Base-by-base conservation (phyloP, 2,329 filamentous ascomycete species). In the Pseudogymnoascus sp. region DNA sequence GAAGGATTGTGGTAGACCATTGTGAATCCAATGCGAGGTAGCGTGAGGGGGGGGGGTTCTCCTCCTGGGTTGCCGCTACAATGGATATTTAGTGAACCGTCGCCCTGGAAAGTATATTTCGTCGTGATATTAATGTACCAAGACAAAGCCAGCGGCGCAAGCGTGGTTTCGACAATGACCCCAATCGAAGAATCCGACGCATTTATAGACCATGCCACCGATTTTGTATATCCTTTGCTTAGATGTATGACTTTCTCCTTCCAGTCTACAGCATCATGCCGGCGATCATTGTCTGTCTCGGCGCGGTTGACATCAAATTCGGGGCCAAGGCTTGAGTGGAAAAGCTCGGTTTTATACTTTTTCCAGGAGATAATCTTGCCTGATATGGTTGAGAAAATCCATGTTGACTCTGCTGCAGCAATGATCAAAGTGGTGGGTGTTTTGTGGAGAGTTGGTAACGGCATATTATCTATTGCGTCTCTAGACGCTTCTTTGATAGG, bases 221-320 rank as follows among this genome's bases (percentile, higher is more conserved):
- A 50, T n/a, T 35, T 18, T 16, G 35, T 37, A 33, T 18, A 16
- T n/a, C 23, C 14, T 44, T 28, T 37, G 53, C 21, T 28, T 23
- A 56, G 33, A 59, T 59, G 18, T n/a, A 62, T 11, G 8, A 25
- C n/a, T 47, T 67, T 63, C 60, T 69, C 71, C 38, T 75, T 72
- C 79, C 79, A 81, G 42, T 80, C 75, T 64, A 71, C 72, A 11
- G 76, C 78, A 60, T 77, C 76, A 53, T 73, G 68, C 0, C 75
- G 74, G 5, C 72, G 71, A 65, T 82, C 80, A 64, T 81, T 81
- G 68, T 82, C 77, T 1, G 79, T 81, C 47, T 74, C 73, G 2
- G 79, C 78, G 31, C 79, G 78, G 72, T 78, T 81, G 67, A 82
- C 76, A 31, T 70, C 68, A 18, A 77, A 68, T 38, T 69, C 53